Evolutionary conservation across 75 land plant species (phyloP).

Genomic region (Sequoia sempervirens): DNA sequence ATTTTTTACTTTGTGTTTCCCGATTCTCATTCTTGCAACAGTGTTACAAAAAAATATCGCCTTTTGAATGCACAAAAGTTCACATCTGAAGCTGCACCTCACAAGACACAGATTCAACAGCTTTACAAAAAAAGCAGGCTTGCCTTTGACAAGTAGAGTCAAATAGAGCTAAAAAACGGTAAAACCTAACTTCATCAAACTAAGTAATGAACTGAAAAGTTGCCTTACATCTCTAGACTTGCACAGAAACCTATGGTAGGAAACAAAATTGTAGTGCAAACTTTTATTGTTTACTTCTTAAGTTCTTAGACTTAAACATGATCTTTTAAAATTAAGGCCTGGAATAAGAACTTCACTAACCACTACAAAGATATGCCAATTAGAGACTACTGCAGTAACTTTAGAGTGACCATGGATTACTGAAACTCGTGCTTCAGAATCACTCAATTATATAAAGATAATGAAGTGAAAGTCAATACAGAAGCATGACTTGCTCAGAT

Average conservation of each 20-base stretch:
- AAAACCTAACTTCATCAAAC: neutral
- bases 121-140: neutral
- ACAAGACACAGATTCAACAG: neutral
- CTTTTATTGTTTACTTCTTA: no score
- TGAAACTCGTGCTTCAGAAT: neutral
- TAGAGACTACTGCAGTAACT: no score
- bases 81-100: neutral
- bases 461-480: neutral
- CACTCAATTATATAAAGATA: no score
- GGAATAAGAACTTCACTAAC: neutral
- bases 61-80: neutral
- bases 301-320: no score
- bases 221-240: neutral
- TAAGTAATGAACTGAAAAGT: neutral
- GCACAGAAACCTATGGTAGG: neutral
- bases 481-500: neutral
- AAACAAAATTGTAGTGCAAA: neutral
- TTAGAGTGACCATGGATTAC: neutral
- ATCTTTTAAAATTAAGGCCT: neutral
- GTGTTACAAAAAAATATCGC: neutral
- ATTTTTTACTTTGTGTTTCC: neutral
- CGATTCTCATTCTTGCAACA: neutral
- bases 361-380: neutral
- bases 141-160: neutral
- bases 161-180: no score